Evolutionary conservation across 805 yeast genomes (phyloP).

Genomic region (Lipomyces chichibuensis): DNA sequence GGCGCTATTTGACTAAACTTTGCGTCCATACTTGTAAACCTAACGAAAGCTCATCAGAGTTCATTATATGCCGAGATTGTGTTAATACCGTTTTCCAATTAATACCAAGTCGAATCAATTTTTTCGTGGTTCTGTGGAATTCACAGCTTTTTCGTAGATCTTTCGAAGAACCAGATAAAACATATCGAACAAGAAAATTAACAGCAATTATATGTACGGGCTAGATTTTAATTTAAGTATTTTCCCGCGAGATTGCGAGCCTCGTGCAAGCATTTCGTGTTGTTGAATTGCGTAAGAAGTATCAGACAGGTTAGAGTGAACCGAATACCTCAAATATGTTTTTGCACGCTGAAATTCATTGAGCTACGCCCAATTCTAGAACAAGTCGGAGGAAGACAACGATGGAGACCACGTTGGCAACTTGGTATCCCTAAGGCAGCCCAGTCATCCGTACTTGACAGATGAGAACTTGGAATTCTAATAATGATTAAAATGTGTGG

Average conservation of each 20-base stretch:
- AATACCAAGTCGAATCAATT: background rate
- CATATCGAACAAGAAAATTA: background rate
- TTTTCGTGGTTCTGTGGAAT: background rate
- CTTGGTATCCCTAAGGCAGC: too few species aligned
- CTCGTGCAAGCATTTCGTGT: background rate
- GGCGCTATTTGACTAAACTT: background rate
- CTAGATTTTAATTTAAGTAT: background rate
- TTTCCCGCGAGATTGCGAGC: background rate
- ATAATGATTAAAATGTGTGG: too few species aligned
- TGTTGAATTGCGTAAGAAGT: too few species aligned
- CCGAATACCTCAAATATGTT: too few species aligned
- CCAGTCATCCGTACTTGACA: too few species aligned
- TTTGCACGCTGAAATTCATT: too few species aligned
- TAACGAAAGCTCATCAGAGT: slow-evolving; percentile 2
- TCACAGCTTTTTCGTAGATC: background rate
- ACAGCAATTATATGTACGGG: background rate
- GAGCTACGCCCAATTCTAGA: too few species aligned
- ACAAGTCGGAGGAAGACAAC: too few species aligned
- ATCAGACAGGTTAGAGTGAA: too few species aligned
- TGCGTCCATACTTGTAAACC: slow-evolving; percentile 6
- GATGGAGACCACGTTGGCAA: too few species aligned
- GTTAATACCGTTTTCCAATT: background rate
- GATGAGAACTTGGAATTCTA: too few species aligned
- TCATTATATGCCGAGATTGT: background rate
- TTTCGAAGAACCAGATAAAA: background rate